Conservation (phyloP, 2,329 filamentous ascomycete species). For the Orbilia oligospora region DNA sequence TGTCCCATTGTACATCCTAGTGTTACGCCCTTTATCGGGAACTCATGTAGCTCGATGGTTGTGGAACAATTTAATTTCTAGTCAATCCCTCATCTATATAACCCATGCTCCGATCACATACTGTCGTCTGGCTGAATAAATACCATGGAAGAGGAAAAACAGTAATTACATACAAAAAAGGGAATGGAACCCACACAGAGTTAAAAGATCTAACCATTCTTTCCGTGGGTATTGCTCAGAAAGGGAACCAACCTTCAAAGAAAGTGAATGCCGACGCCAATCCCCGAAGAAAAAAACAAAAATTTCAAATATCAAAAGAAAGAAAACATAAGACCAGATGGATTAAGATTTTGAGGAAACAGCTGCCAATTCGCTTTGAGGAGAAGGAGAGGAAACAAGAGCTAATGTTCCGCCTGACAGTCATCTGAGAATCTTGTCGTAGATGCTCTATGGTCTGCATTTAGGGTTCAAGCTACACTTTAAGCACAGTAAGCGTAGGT, state of each 20-base stretch:
- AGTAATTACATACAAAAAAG: not conserved
- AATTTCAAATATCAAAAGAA: not conserved
- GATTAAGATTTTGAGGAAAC: not conserved
- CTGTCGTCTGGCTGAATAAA: not conserved
- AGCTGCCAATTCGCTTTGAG: not conserved
- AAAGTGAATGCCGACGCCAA: conserved; percentile 16
- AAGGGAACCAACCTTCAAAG: conserved; percentile 3
- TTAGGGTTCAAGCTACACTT: not conserved
- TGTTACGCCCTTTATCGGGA: not conserved
- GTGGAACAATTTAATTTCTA: conserved; percentile 10
- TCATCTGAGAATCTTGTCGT: not conserved
- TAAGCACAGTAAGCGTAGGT: conserved; percentile 80
- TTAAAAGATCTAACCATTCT: conserved; percentile 19
- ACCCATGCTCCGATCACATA: conserved; percentile 7
- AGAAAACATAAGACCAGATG: conserved; percentile 1
- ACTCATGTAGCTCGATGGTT: not conserved
- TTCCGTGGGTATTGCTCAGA: conserved; percentile 22
- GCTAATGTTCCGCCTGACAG: not conserved
- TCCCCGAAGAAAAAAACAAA: too few species aligned
- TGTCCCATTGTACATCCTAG: not conserved
- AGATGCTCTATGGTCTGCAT: not conserved
- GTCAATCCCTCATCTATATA: conserved; percentile 19
- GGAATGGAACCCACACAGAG: not conserved
- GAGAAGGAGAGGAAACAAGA: not conserved
- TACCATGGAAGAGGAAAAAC: not conserved